Evolutionary conservation across 2,329 filamentous ascomycete species (phyloP), one percentile per base, ranked within the genome.

Genomic region (Pseudogymnoascus sp.): DNA sequence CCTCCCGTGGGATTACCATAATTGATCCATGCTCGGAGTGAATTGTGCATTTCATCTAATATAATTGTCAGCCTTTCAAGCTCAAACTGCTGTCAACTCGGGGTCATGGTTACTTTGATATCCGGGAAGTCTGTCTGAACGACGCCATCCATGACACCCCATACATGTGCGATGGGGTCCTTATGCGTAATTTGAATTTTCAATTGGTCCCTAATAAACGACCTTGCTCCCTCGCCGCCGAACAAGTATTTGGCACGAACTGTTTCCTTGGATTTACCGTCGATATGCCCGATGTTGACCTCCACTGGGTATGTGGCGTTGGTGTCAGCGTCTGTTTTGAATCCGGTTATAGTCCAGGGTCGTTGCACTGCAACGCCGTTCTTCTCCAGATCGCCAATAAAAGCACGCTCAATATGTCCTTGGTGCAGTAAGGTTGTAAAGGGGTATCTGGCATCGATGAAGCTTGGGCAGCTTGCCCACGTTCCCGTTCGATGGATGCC

Each of bases 401-500:
- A 85, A 41, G 88, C 84, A 12, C 84, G 80, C 74, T 91, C 88
- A 63, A 90, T 90, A 65, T 84, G 74, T 5, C 88, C 88, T 71
- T 91, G 88, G 69, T 91, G 88, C 10, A 91, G 75, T 2, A 89
- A 81, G 1, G 87, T 86, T 59, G 87, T 89, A 69, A 88, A 88
- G 4, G 85, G 86, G 67, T 88, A 90, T 59, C 88, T 80, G 12
- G 87, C 86, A 61, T 89, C 85, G 63, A 90, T 87, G 74, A 96
- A 96, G 67, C 84, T 86, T 0, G 92, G 92, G 75, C 92, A 97
- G 71, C 88, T 92, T 4, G 91, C 89, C 91, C 91, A 96, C 4
- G 85, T 87, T 29, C 86, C 85, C 1, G 86, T 90, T 66, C 87
- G 79, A 33, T 80, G 77, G 65, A 90, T 89, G 33, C 85, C 83